Evolutionary conservation across 2,329 filamentous ascomycete genomes (phyloP).

Genomic region (Sarocladiaceae sp.): DNA sequence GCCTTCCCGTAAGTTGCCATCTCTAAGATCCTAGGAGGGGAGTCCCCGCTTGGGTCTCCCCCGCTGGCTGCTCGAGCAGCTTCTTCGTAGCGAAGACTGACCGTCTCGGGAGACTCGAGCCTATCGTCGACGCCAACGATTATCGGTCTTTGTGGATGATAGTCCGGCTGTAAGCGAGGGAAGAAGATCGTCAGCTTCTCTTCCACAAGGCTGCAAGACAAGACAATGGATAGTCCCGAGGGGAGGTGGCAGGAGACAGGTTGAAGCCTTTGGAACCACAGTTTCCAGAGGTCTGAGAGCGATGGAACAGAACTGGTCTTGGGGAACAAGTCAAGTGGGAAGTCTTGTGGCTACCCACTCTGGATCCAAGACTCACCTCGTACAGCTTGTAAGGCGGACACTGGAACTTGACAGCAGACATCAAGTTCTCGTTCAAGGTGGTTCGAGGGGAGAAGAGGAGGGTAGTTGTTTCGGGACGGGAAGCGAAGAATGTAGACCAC

Average conservation of each 20-base stretch:
- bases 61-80: conserved; percentile 46
- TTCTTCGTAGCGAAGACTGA: conserved; percentile 52
- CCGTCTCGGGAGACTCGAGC: conserved; percentile 51
- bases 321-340: conserved; percentile 7
- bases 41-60: conserved; percentile 49
- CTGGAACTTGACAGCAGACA: conserved; percentile 53
- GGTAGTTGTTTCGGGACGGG: conserved; percentile 26
- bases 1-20: conserved; percentile 64
- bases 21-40: conserved; percentile 35
- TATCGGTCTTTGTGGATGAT: conserved; percentile 48
- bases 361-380: conserved; percentile 45
- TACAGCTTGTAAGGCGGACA: conserved; percentile 51
- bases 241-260: neutral
- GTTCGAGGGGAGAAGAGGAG: conserved; percentile 26
- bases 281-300: conserved; percentile 3
- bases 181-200: conserved; percentile 7
- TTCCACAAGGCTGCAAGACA: conserved; percentile 3
- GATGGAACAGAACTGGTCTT: neutral
- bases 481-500: conserved; percentile 27
- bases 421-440: conserved; percentile 22
- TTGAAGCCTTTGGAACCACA: conserved; percentile 6
- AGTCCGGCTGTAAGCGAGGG: conserved; percentile 36
- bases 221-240: neutral
- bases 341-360: conserved; percentile 5
- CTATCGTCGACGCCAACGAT: conserved; percentile 49